phyloP scores from a whole-genome alignment of 2,329 filamentous ascomycete species.

The Fusarium hainanense region DNA sequence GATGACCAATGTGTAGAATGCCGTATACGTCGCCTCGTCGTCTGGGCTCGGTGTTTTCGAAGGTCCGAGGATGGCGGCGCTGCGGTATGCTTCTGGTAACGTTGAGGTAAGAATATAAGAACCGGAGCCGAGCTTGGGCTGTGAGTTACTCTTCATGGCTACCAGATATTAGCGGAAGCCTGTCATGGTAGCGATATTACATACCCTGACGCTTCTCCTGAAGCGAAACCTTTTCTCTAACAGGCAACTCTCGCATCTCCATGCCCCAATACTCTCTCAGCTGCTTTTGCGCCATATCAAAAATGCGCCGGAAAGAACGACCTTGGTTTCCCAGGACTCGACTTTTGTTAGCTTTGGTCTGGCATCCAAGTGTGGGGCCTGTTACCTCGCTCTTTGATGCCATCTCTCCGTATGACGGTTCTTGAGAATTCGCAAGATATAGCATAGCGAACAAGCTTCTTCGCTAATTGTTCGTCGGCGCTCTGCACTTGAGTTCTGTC shows the following conservation, averaged over 20 bases:
- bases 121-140: constrained; percentile 69
- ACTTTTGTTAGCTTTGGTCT: constrained; percentile 12
- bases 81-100: constrained; percentile 75
- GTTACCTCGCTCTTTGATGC: constrained; percentile 71
- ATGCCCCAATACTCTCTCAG: constrained; percentile 86
- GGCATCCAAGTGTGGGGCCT: neutral
- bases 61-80: constrained; percentile 74
- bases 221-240: constrained; percentile 82
- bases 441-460: constrained; percentile 76
- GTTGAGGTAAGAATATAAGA: constrained; percentile 82
- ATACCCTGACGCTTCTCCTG: constrained; percentile 80
- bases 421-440: constrained; percentile 74
- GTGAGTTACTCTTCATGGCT: constrained; percentile 59
- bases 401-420: constrained; percentile 68
- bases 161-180: constrained; percentile 4
- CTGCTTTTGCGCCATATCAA: constrained; percentile 78
- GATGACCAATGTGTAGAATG: constrained; percentile 83
- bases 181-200: neutral
- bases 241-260: constrained; percentile 86
- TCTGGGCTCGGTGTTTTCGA: constrained; percentile 72
- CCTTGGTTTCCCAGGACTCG: constrained; percentile 77
- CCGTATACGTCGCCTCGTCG: constrained; percentile 83
- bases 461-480: constrained; percentile 65
- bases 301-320: constrained; percentile 80
- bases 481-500: constrained; percentile 50